Conservation (phyloP, 2,329 filamentous ascomycete genomes). For the Rutstroemia sp. region DNA sequence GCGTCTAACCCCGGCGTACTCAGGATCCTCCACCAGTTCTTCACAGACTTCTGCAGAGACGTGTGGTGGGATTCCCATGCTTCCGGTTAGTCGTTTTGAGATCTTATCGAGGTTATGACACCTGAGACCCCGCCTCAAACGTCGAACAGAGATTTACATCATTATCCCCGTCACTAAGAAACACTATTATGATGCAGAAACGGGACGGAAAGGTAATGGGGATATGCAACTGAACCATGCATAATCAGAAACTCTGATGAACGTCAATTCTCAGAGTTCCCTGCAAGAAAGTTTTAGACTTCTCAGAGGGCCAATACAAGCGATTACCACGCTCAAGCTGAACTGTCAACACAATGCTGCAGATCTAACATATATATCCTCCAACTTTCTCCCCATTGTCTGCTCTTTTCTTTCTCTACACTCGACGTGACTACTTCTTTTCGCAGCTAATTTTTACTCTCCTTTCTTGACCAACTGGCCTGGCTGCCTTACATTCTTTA, state of each 20-base stretch:
- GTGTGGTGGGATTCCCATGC: too few relatives aligned
- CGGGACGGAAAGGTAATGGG: slow-evolving; percentile 24
- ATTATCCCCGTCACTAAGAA: slow-evolving; percentile 23
- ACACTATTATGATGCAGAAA: slow-evolving; percentile 28
- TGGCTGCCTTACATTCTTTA: slow-evolving; percentile 46
- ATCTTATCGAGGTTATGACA: not conserved
- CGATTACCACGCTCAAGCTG: slow-evolving; percentile 16
- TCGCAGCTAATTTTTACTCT: slow-evolving; percentile 34
- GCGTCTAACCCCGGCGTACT: too few relatives aligned
- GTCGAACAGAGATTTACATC: slow-evolving; percentile 21
- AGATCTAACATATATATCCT: slow-evolving; percentile 22
- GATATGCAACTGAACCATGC: slow-evolving; percentile 28
- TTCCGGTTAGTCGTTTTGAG: not conserved
- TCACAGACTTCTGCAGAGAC: too few relatives aligned
- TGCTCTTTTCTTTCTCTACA: slow-evolving; percentile 23
- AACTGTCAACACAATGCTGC: slow-evolving; percentile 22
- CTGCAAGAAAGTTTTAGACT: slow-evolving; percentile 5
- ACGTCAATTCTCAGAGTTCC: slow-evolving; percentile 17
- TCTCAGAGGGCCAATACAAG: not conserved
- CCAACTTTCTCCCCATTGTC: slow-evolving; percentile 12
- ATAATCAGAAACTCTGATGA: slow-evolving; percentile 30
- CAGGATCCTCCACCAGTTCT: too few relatives aligned
- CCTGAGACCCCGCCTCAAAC: slow-evolving; percentile 20
- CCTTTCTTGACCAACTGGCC: slow-evolving; percentile 45
- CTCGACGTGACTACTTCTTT: slow-evolving; percentile 28